These are phyloP conservation scores for Apiotrichum sp. DNA, from an alignment of 1,284 basidiomycete genomes.

Conservation along the genomic window DNA sequence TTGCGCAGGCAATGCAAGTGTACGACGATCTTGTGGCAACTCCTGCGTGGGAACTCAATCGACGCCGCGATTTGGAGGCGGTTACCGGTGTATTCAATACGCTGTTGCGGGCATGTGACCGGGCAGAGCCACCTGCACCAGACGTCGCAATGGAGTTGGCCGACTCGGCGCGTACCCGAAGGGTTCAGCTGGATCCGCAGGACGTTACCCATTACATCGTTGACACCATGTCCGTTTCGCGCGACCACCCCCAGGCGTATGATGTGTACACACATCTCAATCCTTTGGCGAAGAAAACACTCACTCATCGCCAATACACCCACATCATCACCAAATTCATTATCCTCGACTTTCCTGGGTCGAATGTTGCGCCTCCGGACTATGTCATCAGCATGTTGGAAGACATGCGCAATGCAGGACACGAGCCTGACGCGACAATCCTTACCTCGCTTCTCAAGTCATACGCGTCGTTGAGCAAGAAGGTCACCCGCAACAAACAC, in stretches of 20 bases:
- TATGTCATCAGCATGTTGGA: constrained; percentile 70
- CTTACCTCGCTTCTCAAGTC: constrained; percentile 66
- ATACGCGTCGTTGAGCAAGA: constrained; percentile 33
- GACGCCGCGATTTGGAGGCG: constrained; percentile 1
- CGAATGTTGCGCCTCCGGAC: constrained; percentile 52
- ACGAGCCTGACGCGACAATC: constrained; percentile 56
- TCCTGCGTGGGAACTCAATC: constrained; percentile 1
- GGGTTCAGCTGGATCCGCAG: constrained; percentile 47
- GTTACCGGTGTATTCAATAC: constrained; percentile 11
- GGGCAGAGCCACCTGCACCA: constrained; percentile 6
- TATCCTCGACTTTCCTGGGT: constrained; percentile 51
- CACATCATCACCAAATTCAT: constrained; percentile 61
- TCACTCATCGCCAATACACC: constrained; percentile 57
- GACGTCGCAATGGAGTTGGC: constrained; percentile 52
- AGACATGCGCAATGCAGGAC: constrained; percentile 70
- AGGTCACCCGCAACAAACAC: background rate
- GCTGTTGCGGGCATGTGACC: constrained; percentile 18
- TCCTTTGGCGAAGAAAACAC: constrained; percentile 39
- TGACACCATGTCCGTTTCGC: constrained; percentile 56
- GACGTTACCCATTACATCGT: constrained; percentile 48
- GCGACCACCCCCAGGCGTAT: constrained; percentile 57
- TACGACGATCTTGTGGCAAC: constrained; percentile 14
- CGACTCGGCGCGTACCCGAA: constrained; percentile 51
- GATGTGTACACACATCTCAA: constrained; percentile 55
- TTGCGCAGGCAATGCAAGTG: constrained; percentile 16